Evolutionary conservation across 768 basidiomycete species (phyloP), one percentile per base, ranked within the genome.

Genomic region (Boletus subcaerulescens): DNA sequence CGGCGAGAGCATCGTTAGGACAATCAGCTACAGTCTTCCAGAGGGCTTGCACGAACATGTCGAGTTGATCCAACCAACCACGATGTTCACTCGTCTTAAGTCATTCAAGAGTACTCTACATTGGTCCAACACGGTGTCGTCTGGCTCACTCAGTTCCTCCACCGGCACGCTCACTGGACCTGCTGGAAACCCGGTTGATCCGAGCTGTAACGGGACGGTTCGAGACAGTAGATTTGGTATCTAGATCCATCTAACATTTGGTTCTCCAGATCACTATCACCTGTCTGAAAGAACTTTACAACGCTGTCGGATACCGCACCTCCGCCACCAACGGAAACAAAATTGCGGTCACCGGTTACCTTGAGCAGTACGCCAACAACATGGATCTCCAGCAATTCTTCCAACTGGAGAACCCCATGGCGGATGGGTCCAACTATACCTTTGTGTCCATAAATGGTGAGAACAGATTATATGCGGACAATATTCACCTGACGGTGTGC

Each of bases 11-110:
- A 66, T 87, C 35, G 72, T 88, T 55, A 80, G 89, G 50, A 86
- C 89, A n/a, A 84, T 82, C 4, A 74, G 73, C 55, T 90, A 88
- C 72, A 84, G 82, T 60, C 77, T 91, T 17, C 88, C 88, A 0
- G 74, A 75, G 44, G 56, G 78, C 52, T 68, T 89, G 44, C 77
- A 84, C 60, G 70, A 73, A 4, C 85, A 89, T 62, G 66, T 89
- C 52, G 85, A 88, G 36, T 68, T 89, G 31, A 73, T 90, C 29
- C 86, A 89, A 56, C 88, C 88, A 0, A 89, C 88, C 3, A 89
- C 86, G 2, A 77, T 82, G 66, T 90, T 89, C 61, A 72, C 76
- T 41, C 77, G 77, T 53, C 69, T 73, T 55, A 79, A 75, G 57
- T 68, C 69, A 9, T 70, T 79, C 50, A 74, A 60, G 53, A 75